Evolutionary conservation across 257 asterid species (phyloP).

Genomic region (Cruciata laevipes): DNA sequence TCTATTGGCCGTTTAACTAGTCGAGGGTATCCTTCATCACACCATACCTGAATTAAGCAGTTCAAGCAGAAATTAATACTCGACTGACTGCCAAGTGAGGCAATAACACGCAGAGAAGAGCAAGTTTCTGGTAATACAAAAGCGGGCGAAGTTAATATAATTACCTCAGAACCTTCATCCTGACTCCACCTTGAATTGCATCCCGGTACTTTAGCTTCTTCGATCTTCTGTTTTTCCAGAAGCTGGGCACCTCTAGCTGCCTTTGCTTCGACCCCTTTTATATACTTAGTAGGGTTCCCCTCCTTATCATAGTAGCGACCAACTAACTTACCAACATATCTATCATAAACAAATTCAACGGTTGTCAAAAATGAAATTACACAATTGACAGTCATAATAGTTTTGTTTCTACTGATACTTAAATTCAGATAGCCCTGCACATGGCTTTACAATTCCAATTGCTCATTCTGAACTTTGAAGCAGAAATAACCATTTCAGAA

Average conservation of each 20-base stretch:
- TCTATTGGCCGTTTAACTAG: slow-evolving; percentile 76
- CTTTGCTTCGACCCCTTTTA: slow-evolving; percentile 87
- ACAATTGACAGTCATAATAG: background rate
- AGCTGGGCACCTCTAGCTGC: slow-evolving; percentile 92
- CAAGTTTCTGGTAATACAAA: background rate
- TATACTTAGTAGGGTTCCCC: slow-evolving; percentile 74
- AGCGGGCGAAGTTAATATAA: background rate
- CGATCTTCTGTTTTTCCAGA: slow-evolving; percentile 74
- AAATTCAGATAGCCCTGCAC: background rate
- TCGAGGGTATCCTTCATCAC: slow-evolving; percentile 91
- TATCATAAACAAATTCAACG: slow-evolving; percentile 15
- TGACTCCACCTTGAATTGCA: slow-evolving; percentile 94
- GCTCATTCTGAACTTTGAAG: background rate
- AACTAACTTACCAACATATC: slow-evolving; percentile 67
- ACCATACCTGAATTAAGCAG: slow-evolving; percentile 65
- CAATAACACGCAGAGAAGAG: background rate
- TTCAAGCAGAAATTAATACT: background rate
- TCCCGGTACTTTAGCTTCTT: slow-evolving; percentile 68
- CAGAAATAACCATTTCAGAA: background rate
- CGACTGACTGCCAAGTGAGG: background rate
- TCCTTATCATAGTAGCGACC: slow-evolving; percentile 74
- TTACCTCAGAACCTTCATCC: slow-evolving; percentile 91
- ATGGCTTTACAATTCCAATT: background rate
- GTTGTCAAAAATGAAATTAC: background rate
- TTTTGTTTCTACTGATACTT: too few relatives aligned